phyloP scores from a whole-genome alignment of 1,139 yeast species.

The Candida neerlandica region DNA sequence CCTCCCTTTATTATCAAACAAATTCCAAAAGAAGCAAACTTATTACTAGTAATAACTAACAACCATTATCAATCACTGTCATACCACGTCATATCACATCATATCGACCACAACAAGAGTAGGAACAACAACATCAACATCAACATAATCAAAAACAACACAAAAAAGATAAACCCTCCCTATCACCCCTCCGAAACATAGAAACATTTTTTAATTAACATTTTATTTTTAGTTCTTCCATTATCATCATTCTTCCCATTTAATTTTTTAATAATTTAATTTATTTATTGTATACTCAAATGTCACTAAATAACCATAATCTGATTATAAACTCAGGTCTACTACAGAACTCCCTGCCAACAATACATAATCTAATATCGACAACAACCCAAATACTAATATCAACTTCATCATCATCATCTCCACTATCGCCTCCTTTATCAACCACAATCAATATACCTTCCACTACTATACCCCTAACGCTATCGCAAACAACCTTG shows the following conservation, averaged over 20 bases:
- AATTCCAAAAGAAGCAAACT: too few species aligned
- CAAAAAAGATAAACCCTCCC: too few species aligned
- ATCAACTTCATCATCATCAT: neutral
- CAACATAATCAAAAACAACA: too few species aligned
- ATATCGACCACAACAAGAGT: too few species aligned
- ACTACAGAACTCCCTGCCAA: constrained; percentile 1
- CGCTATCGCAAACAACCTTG: neutral
- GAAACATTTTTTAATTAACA: neutral
- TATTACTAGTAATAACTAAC: too few species aligned
- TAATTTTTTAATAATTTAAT: neutral
- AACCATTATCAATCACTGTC: too few species aligned
- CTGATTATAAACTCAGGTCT: neutral
- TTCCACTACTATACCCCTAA: neutral
- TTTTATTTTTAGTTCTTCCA: neutral
- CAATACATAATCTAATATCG: neutral
- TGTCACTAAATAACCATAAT: neutral
- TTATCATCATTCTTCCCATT: neutral
- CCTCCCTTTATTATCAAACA: too few species aligned
- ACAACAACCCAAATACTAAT: neutral
- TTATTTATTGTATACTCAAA: neutral
- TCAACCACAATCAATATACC: neutral
- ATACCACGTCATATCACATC: too few species aligned
- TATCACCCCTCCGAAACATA: too few species aligned
- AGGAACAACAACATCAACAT: too few species aligned
- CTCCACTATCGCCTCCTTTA: neutral